Conservation (phyloP, 2,329 filamentous ascomycete species). For the Penicillium brasilianum region DNA sequence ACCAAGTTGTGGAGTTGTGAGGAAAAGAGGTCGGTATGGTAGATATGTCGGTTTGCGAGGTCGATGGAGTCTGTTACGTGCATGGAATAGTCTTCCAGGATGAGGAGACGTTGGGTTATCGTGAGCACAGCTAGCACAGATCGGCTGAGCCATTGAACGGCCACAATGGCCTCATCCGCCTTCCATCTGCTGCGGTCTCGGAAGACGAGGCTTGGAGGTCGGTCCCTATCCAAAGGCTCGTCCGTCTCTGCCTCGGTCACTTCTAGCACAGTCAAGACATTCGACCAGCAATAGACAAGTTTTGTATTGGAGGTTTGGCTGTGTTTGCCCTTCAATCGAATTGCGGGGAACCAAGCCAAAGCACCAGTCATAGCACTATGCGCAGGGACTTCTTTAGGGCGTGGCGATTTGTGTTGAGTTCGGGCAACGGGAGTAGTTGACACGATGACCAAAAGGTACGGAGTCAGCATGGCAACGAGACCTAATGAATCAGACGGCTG, state of each 20-base stretch:
- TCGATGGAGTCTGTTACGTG: slow-evolving; percentile 95
- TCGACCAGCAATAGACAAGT: slow-evolving; percentile 97
- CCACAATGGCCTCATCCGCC: slow-evolving; percentile 92
- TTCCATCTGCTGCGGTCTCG: slow-evolving; percentile 85
- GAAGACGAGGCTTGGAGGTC: slow-evolving; percentile 79
- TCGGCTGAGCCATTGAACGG: slow-evolving; percentile 93
- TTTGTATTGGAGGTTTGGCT: slow-evolving; percentile 73
- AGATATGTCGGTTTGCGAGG: slow-evolving; percentile 87
- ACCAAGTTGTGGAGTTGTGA: slow-evolving; percentile 82
- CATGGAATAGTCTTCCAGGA: slow-evolving; percentile 87
- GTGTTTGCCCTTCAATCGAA: slow-evolving; percentile 81
- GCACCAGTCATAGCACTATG: slow-evolving; percentile 94
- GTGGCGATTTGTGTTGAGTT: slow-evolving; percentile 90
- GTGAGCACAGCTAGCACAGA: slow-evolving; percentile 92
- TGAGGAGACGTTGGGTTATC: slow-evolving; percentile 89
- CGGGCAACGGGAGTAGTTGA: slow-evolving; percentile 96
- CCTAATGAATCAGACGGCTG: slow-evolving; percentile 86
- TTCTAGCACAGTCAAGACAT: slow-evolving; percentile 91
- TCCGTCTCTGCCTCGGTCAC: slow-evolving; percentile 71
- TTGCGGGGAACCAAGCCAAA: slow-evolving; percentile 95
- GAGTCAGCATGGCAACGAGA: slow-evolving; percentile 91
- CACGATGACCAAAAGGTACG: slow-evolving; percentile 93
- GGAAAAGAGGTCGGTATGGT: slow-evolving; percentile 88
- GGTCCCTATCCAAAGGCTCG: slow-evolving; percentile 70
- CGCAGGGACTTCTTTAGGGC: slow-evolving; percentile 87